These are phyloP conservation scores for Pestalotiopsis sp. DNA, from an alignment of 2,329 filamentous ascomycete genomes.

Conservation along the genomic window DNA sequence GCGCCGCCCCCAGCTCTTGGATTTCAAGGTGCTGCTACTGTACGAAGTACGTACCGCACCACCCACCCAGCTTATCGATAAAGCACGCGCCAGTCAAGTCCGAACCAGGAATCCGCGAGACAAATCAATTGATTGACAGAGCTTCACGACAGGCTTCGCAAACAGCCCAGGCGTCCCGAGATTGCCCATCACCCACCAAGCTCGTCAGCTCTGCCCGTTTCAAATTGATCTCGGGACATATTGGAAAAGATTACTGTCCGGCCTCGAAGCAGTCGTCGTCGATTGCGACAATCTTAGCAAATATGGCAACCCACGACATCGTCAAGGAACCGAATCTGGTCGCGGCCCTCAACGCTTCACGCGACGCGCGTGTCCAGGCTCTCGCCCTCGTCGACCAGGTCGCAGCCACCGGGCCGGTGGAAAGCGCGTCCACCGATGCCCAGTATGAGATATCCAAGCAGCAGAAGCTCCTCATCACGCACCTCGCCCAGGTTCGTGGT, in stretches of 20 bases:
- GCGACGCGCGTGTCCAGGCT: conserved; percentile 72
- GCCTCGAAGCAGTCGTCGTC: background rate
- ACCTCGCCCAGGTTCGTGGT: conserved; percentile 78
- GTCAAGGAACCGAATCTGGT: conserved; percentile 68
- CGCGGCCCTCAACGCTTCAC: conserved; percentile 72
- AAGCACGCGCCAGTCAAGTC: background rate
- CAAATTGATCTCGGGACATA: background rate
- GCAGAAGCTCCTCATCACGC: conserved; percentile 79
- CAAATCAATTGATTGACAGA: background rate
- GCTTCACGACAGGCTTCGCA: background rate
- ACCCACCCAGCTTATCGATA: background rate
- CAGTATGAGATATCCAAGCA: conserved; percentile 68
- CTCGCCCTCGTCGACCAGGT: conserved; percentile 63
- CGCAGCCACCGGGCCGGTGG: conserved; percentile 45
- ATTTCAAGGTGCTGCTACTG: background rate
- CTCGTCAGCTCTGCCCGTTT: background rate
- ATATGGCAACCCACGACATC: conserved; percentile 59
- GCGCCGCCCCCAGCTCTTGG: too few relatives aligned
- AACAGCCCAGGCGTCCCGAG: background rate
- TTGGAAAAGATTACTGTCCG: background rate
- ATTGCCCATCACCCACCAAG: background rate
- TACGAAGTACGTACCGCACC: background rate
- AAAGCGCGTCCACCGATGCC: conserved; percentile 47
- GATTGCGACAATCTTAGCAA: background rate
- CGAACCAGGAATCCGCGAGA: background rate